These are phyloP conservation scores for Typha latifolia DNA, from an alignment of 176 grass and related monocot species.

Conservation along the genomic window DNA sequence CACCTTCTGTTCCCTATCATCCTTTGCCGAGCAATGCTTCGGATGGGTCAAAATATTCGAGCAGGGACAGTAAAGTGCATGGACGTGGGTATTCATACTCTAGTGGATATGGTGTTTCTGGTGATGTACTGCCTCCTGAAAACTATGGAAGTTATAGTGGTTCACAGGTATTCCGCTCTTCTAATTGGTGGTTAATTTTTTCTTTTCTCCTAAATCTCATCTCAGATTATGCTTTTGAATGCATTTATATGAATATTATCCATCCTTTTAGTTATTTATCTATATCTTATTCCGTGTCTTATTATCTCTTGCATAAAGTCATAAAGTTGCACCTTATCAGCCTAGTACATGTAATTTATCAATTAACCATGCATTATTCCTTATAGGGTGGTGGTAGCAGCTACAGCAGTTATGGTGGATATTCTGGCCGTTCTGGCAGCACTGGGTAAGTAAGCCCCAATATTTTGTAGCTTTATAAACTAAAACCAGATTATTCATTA, in stretches of 20 bases:
- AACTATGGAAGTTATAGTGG: slow-evolving; percentile 61
- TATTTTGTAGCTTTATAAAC: neutral
- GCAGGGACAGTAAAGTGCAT: slow-evolving; percentile 52
- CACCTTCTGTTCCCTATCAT: slow-evolving; percentile 52
- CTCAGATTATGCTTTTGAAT: neutral
- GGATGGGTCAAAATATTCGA: slow-evolving; percentile 57
- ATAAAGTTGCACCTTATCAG: neutral
- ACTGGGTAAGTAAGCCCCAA: slow-evolving; percentile 52
- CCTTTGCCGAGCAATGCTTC: slow-evolving; percentile 44
- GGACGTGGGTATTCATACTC: slow-evolving; percentile 56
- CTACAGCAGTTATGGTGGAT: slow-evolving; percentile 68
- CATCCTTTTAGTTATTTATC: neutral
- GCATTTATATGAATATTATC: neutral
- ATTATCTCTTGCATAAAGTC: neutral
- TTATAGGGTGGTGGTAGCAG: slow-evolving; percentile 59
- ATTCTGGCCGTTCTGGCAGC: slow-evolving; percentile 51
- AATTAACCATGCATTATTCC: neutral
- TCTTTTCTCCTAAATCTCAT: neutral
- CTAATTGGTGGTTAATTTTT: neutral
- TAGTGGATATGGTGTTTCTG: slow-evolving; percentile 50
- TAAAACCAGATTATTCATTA: neutral
- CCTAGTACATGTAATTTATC: neutral
- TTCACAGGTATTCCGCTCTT: slow-evolving; percentile 47
- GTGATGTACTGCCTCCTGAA: slow-evolving; percentile 46
- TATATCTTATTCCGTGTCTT: slow-evolving; percentile 10